Base-by-base conservation (phyloP, 106 monocot genomes). In the Narthecium ossifragum region DNA sequence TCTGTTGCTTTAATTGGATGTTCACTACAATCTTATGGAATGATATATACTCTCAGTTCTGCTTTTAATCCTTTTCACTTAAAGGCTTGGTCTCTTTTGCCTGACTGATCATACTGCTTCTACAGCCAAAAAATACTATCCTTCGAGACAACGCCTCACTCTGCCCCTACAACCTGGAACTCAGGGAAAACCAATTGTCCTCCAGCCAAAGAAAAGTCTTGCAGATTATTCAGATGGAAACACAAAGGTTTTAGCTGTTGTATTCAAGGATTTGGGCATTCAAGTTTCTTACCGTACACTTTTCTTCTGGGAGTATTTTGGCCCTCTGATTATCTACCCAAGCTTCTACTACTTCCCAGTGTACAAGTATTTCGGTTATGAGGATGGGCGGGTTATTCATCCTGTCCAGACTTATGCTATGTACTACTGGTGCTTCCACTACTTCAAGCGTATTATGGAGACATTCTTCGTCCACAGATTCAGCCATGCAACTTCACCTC, bases 391-490 rank as follows among this genome's bases (percentile, higher is more conserved):
- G 13, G 65, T 67, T n/a, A 80, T 82, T 30, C 80, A 75, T 52
- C 85, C 80, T 10, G 83, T 66, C 36, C 93, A 94, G 57, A 92
- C 87, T 1, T 85, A 83, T 47, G 88, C 93, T 51, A 66, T 85
- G 72, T 94, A 86, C 63, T 85, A 86, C 70, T 94, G 85, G 85
- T 80, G 85, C 59, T 80, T 89, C 64, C 93, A 94, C 54, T 94
- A 94, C 74, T 77, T 78, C 74, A 94, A 94, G 52, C 73, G 89
- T 9, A 89, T 94, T 28, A 64, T 89, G 70, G 93, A 94, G 64
- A 94, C 89, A 22, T 89, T 94, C 69, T 94, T 94, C 43, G 85
- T 94, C 0, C 93, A 94, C 40, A 66, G 89, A 25, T 94, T 94
- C 78, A 89, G 89, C 63, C 93, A 93, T 64, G 94, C 89, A 22